Evolutionary conservation across 306 rosid genomes (phyloP), one percentile per base, ranked within the genome.

Genomic region (Pterocarpus macrocarpus): DNA sequence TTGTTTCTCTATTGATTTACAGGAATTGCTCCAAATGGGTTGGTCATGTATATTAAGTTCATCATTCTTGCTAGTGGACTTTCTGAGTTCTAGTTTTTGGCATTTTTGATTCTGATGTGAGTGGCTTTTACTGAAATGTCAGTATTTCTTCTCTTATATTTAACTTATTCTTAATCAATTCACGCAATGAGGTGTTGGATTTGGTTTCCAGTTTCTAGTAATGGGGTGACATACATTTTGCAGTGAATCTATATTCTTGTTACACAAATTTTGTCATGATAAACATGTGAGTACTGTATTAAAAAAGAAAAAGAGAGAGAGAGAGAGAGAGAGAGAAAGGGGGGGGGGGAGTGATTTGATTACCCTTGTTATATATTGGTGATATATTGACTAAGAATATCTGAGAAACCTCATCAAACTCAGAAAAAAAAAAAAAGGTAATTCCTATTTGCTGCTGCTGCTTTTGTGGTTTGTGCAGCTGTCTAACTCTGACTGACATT

Each of bases 21-120:
- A 33, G 64, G 65, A 55, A 65, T 83, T 79, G 41, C 65, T 83
- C 39, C 43, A 72, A 83, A 39, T 69, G 86, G 81, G 64, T 72
- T 47, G 53, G 66, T 49, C 14, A 56, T 49, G 16, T 58, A 47
- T 69, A 7, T 52, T 43, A 38, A 11, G 69, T 56, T 77, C 73
- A 45, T 81, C 53, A 57, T 78, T 71, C 70, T 79, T 69, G 52
- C 64, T 52, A 13, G 1, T 77, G 69, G 33, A 65, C 43, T 66
- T 66, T 56, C 59, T 52, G 13, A 67, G 80, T 75, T 78, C 73
- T 73, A 77, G 64, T 56, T 80, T 87, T 49, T 43, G 52, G 75
- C 73, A 71, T 64, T 63, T 58, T n/a, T 74, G 78, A 66, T 32
- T 77, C 11, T 70, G 78, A 73, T 52, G 70, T 78, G 72, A 74